Evolutionary conservation across 208 protist genomes (phyloP).

Genomic region (Crithidia sp.): DNA sequence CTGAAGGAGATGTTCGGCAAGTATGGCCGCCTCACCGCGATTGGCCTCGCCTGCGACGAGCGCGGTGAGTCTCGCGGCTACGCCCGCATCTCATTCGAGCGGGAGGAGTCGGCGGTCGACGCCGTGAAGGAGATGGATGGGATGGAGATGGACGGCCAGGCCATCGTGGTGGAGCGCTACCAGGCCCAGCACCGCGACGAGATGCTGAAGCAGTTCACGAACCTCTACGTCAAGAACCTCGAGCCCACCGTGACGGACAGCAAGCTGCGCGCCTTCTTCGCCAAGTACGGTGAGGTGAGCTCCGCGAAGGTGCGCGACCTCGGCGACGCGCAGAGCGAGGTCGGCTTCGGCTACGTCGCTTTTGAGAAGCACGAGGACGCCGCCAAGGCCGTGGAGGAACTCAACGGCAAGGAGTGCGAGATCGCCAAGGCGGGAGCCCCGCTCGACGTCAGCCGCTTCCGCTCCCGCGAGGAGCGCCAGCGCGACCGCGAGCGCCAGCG

Average conservation of each 20-base stretch:
- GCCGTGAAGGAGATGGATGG: conserved; percentile 92
- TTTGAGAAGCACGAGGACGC: conserved; percentile 94
- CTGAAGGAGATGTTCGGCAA: conserved; percentile 94
- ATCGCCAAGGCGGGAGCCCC: conserved; percentile 86
- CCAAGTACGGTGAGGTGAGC: conserved; percentile 95
- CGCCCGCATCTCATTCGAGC: conserved; percentile 97
- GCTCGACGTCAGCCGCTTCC: conserved; percentile 96
- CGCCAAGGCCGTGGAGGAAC: conserved; percentile 86
- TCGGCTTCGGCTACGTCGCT: conserved; percentile 98
- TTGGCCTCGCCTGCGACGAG: conserved; percentile 89
- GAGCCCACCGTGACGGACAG: conserved; percentile 95
- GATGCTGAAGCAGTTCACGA: conserved; percentile 95
- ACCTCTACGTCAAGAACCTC: conserved; percentile 99
- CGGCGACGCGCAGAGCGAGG: conserved; percentile 78
- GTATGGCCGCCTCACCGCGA: conserved; percentile 94
- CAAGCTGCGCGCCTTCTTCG: conserved; percentile 94
- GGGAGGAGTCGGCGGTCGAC: conserved; percentile 92
- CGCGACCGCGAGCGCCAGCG: conserved; percentile 79
- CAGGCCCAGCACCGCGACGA: conserved; percentile 95
- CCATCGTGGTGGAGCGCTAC: conserved; percentile 95
- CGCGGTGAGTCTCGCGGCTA: conserved; percentile 95
- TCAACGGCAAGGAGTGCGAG: conserved; percentile 83
- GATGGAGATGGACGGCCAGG: conserved; percentile 86
- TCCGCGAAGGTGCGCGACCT: conserved; percentile 96
- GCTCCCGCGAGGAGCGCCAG: conserved; percentile 97